Conservation (phyloP, 768 basidiomycete genomes). For the Hortiboletus campestris region DNA sequence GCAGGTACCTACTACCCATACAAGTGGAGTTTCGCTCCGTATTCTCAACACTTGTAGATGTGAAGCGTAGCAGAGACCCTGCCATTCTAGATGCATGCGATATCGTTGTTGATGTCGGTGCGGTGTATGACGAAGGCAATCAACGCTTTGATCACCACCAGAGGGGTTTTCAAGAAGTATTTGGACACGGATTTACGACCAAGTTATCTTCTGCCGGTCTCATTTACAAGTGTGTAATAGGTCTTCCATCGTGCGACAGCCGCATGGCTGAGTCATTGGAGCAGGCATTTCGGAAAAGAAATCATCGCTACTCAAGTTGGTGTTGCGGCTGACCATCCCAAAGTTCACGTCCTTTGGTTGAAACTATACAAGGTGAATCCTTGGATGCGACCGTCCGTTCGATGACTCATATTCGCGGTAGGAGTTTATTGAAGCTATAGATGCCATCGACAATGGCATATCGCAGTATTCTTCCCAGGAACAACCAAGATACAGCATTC, state of each 20-base stretch:
- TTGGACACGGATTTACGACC: conserved; percentile 83
- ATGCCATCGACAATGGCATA: conserved; percentile 94
- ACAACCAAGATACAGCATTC: conserved; percentile 66
- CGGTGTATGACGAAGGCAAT: conserved; percentile 76
- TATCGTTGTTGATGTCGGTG: conserved; percentile 96
- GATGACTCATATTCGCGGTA: conserved; percentile 28
- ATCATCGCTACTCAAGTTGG: conserved; percentile 67
- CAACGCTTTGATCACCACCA: conserved; percentile 96
- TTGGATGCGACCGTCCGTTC: neutral
- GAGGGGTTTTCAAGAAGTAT: conserved; percentile 85
- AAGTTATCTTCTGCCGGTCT: conserved; percentile 93
- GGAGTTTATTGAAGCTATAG: conserved; percentile 94
- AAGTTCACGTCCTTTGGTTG: conserved; percentile 75
- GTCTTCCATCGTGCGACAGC: neutral
- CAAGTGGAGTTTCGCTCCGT: neutral
- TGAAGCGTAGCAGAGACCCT: conserved; percentile 76
- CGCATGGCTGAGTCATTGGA: neutral
- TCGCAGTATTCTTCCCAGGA: conserved; percentile 70
- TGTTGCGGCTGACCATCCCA: conserved; percentile 52
- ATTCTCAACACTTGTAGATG: conserved; percentile 35
- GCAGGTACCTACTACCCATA: conserved; percentile 64
- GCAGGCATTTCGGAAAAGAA: conserved; percentile 85
- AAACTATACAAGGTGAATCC: conserved; percentile 77
- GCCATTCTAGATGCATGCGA: conserved; percentile 73
- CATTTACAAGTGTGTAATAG: conserved; percentile 79